Conservation (phyloP, 345 rosid genomes). For the Aquilaria malaccensis region DNA sequence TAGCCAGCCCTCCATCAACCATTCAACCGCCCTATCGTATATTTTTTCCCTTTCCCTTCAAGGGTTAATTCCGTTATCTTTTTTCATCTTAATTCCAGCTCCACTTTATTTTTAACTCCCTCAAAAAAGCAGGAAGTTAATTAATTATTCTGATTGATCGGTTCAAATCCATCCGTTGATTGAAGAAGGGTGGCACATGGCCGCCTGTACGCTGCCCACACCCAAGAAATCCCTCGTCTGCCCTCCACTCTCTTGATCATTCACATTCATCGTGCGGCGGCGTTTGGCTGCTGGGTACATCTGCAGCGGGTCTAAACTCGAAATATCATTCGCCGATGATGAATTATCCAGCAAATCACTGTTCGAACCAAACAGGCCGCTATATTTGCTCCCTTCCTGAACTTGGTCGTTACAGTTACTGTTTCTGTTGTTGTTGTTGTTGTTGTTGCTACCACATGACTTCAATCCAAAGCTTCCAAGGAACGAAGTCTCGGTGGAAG, state of each 20-base stretch:
- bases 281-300: slow-evolving; percentile 53
- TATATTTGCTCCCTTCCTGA: slow-evolving; percentile 42
- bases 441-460: neutral
- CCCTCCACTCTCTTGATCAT: slow-evolving; percentile 36
- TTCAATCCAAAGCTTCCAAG: slow-evolving; percentile 42
- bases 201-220: slow-evolving; percentile 47
- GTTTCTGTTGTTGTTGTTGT: slow-evolving; percentile 5
- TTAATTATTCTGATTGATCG: neutral
- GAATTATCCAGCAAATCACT: slow-evolving; percentile 24
- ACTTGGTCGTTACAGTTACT: slow-evolving; percentile 14
- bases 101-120: slow-evolving; percentile 15
- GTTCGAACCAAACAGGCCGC: slow-evolving; percentile 39
- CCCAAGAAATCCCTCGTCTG: slow-evolving; percentile 93
- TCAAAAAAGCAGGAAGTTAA: slow-evolving; percentile 6
- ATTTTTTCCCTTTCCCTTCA: slow-evolving; percentile 20
- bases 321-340: slow-evolving; percentile 25
- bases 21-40: slow-evolving; percentile 10
- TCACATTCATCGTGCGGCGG: slow-evolving; percentile 33
- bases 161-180: slow-evolving; percentile 69
- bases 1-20: slow-evolving; percentile 18
- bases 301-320: slow-evolving; percentile 37
- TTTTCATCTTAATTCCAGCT: neutral
- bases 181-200: slow-evolving; percentile 50
- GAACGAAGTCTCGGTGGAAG: slow-evolving; percentile 50
- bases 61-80: slow-evolving; percentile 21